Base-by-base conservation (phyloP, 352 stramenopile species). In the Pythium aristosporum region DNA sequence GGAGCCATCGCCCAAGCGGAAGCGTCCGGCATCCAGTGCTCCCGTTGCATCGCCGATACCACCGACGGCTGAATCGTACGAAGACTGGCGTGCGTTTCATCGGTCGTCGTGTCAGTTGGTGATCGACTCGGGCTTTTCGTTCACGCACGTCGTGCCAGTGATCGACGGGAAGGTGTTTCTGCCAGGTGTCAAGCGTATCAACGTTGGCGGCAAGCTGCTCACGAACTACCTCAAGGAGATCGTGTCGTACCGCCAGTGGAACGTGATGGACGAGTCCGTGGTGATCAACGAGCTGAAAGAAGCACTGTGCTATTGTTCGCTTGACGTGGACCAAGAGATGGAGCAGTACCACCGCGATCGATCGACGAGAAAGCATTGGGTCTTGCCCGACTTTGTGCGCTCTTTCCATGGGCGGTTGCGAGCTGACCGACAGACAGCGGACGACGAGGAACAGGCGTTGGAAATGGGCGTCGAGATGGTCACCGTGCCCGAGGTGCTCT, bases 141-240 rank as follows among this genome's bases (percentile, higher is more conserved):
- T 98, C 60, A 98, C 92, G 28, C 88, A 98, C 55, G 76, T 99
- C 54, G 77, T 98, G 12, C 95, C 96, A 3, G 80, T 98, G n/a
- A 79, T 97, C 58, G 64, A 92, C 44, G 79, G 80, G 4, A 73
- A 73, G 16, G 80, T 72, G 57, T 87, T 68, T 51, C 67, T 67
- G 16, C 62, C 71, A 0, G 79, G 73, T 39, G 82, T 92, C 46
- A 88, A 76, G 62, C 74, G 83, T 0, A 75, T 99, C 43, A 95
- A 98, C 70, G 85, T 99, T 21, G 96, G 97, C 34, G 97, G 96
- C 21, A 98, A 98, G 63, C 69, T 99, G 53, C 75, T 99, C 58
- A 98, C 96, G 2, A 98, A 99, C 75, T 98, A 98, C 67, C 73
- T 98, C 6, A 98, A 98, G 66, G 96, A 99, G 76, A 84, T 97